phyloP scores from a whole-genome alignment of 257 asterid genomes.

The Solanum acaule region DNA sequence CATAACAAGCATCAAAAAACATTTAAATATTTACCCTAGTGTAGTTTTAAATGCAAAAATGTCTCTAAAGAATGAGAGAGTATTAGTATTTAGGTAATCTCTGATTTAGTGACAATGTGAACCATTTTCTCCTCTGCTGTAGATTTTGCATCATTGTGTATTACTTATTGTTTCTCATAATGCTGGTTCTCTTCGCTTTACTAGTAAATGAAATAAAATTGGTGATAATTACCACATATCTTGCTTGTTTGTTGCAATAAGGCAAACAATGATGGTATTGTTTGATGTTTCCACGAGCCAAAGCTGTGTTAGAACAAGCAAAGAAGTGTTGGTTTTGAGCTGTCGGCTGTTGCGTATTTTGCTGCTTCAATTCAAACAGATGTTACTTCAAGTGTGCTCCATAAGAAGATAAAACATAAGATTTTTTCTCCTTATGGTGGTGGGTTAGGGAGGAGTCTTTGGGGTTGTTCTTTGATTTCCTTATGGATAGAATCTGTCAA shows the following conservation, averaged over 20 bases:
- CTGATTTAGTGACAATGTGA: not conserved
- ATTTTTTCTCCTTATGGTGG: not conserved
- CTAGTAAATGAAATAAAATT: not conserved
- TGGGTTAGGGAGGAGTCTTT: not conserved
- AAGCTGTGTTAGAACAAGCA: not conserved
- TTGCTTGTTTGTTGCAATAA: not conserved
- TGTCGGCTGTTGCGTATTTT: not conserved
- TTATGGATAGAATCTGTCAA: not conserved
- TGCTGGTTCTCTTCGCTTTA: not conserved
- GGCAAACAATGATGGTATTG: not conserved
- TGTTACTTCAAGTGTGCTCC: not conserved
- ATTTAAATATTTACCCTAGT: not conserved
- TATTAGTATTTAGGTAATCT: not conserved
- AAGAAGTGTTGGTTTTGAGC: not conserved
- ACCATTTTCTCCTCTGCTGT: not conserved
- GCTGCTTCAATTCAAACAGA: not conserved
- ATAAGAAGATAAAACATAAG: not conserved
- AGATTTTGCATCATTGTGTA: not conserved
- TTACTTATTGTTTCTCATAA: not conserved
- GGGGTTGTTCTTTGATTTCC: not conserved
- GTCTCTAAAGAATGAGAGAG: rapidly evolving
- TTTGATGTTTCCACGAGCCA: not conserved
- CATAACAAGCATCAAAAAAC: not conserved
- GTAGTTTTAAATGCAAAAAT: not conserved
- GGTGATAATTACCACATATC: not conserved